Conservation (phyloP, 208 protist genomes). For the Blechomonas ayalai region DNA sequence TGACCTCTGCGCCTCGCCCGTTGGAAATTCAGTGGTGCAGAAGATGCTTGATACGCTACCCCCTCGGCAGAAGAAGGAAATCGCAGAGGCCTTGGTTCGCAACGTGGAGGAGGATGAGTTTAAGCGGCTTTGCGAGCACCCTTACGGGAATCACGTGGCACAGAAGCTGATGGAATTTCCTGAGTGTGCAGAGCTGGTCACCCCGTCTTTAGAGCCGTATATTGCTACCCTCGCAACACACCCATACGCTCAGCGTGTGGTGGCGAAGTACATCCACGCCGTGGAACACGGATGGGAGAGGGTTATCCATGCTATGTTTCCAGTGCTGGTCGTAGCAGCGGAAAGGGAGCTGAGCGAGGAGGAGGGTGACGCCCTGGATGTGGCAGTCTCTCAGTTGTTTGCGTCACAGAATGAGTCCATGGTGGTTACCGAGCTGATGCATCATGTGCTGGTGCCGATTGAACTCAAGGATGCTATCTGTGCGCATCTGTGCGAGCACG, state of each 20-base stretch:
- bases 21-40: conserved; percentile 80
- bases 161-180: conserved; percentile 78
- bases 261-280: conserved; percentile 59
- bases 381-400: conserved; percentile 32
- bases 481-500: conserved; percentile 64
- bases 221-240: conserved; percentile 32
- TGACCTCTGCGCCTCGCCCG: conserved; percentile 55
- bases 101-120: conserved; percentile 80
- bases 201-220: conserved; percentile 30
- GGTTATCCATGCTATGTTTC: conserved; percentile 29
- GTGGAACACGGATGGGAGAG: conserved; percentile 26
- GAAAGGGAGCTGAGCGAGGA: conserved; percentile 13
- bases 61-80: conserved; percentile 60
- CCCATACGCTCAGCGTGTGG: conserved; percentile 67
- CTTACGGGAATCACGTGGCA: conserved; percentile 82
- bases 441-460: conserved; percentile 39
- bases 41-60: conserved; percentile 74
- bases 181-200: conserved; percentile 54
- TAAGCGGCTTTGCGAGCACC: conserved; percentile 56
- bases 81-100: conserved; percentile 75
- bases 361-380: conserved; percentile 24
- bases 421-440: conserved; percentile 56
- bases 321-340: conserved; percentile 6
- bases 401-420: conserved; percentile 40
- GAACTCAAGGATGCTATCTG: conserved; percentile 71